phyloP scores from a whole-genome alignment of 1,284 basidiomycete species.

The Baeospora myosura region DNA sequence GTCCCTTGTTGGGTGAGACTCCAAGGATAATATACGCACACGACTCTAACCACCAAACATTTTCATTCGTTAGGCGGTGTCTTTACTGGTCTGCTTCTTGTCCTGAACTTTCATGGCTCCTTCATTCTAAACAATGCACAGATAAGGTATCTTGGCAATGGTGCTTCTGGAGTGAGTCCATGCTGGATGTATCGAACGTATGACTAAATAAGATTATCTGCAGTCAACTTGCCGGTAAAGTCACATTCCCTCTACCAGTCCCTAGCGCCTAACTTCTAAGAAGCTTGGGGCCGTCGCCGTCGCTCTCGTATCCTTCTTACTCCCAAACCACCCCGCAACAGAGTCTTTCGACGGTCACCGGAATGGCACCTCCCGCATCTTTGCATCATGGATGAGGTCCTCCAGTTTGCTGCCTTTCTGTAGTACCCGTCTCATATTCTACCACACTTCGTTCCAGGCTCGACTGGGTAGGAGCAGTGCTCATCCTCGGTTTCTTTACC shows the following conservation, averaged over 20 bases:
- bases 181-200: not conserved
- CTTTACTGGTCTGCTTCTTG: conserved; percentile 24
- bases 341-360: not conserved
- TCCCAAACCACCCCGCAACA: not conserved
- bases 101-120: conserved; percentile 11
- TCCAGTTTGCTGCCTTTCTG: too few relatives aligned
- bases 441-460: conserved; percentile 12
- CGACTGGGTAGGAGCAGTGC: conserved; percentile 28
- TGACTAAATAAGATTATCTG: not conserved
- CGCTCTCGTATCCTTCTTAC: not conserved
- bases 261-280: not conserved
- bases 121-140: not conserved
- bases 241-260: not conserved
- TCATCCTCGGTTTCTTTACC: conserved; percentile 21
- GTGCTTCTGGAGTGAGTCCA: not conserved
- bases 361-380: not conserved
- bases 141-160: not conserved
- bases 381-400: not conserved
- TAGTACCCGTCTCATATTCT: not conserved
- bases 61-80: conserved; percentile 25
- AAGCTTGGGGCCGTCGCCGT: not conserved
- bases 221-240: not conserved
- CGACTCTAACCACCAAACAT: conserved; percentile 12
- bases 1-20: conserved; percentile 28
- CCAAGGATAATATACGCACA: conserved; percentile 22